phyloP scores from a whole-genome alignment of 768 basidiomycete genomes.

The Tricholoma matsutake region DNA sequence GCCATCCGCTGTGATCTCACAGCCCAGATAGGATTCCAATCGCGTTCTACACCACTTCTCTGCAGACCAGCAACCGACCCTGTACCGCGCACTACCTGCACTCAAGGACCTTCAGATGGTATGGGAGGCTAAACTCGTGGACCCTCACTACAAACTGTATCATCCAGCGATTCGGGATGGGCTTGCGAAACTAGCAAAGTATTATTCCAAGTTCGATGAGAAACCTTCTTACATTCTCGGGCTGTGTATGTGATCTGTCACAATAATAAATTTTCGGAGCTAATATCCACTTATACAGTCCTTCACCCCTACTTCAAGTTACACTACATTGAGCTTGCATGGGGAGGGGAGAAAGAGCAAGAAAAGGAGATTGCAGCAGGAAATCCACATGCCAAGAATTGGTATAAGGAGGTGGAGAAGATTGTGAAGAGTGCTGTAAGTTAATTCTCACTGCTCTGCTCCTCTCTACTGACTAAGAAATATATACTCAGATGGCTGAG shows the following conservation, averaged over 20 bases:
- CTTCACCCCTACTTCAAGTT: slow-evolving; percentile 31
- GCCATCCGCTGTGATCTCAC: slow-evolving; percentile 4
- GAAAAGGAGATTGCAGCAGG: slow-evolving; percentile 8
- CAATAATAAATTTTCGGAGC: too few species aligned
- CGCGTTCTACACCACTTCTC: slow-evolving; percentile 22
- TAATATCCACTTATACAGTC: slow-evolving; percentile 18
- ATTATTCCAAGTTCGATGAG: too few species aligned
- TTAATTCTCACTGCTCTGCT: too few species aligned
- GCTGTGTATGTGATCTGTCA: too few species aligned
- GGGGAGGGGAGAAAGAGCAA: slow-evolving; percentile 25
- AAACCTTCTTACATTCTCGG: too few species aligned
- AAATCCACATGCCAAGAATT: too few species aligned
- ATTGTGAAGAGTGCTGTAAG: too few species aligned
- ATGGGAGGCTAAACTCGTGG: neutral
- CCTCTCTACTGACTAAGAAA: too few species aligned
- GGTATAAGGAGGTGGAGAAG: too few species aligned
- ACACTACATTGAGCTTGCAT: too few species aligned
- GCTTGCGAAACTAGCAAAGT: too few species aligned
- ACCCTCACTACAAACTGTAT: neutral
- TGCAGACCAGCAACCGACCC: slow-evolving; percentile 18
- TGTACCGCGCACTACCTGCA: slow-evolving; percentile 21
- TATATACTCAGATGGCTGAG: too few species aligned
- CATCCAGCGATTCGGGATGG: slow-evolving; percentile 3
- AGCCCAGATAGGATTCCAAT: slow-evolving; percentile 19
- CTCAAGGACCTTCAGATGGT: neutral